A percentile compares a stretch with the other conserved stretches of the same genome.
phyloP scores from a whole-genome alignment of 2,329 filamentous ascomycete genomes.

The Neonectria magnoliae region DNA sequence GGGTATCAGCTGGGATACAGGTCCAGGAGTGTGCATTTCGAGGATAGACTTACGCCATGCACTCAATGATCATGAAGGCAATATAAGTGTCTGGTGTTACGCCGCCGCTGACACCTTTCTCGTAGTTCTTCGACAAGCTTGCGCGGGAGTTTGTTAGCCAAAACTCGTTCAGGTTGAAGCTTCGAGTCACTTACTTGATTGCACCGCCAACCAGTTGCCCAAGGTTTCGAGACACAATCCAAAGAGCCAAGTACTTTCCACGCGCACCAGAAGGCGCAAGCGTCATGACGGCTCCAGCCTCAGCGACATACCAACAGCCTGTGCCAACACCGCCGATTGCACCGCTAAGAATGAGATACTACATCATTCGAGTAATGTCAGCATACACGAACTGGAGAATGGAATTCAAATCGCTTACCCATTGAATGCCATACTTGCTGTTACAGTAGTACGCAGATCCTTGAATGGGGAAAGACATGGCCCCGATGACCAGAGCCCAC shows the following conservation, averaged over 20 bases:
- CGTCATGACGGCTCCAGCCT: constrained; percentile 59
- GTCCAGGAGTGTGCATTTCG: background rate
- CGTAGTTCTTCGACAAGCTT: constrained; percentile 17
- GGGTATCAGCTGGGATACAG: background rate
- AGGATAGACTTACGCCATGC: constrained; percentile 7
- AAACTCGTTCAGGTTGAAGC: background rate
- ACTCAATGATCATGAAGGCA: constrained; percentile 22
- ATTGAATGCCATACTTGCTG: constrained; percentile 59
- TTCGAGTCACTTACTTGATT: constrained; percentile 50
- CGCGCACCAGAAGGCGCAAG: constrained; percentile 57
- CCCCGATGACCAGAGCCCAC: constrained; percentile 20
- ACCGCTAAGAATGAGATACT: constrained; percentile 54
- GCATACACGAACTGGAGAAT: background rate
- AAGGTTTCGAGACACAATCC: constrained; percentile 59
- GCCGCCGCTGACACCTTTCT: constrained; percentile 17
- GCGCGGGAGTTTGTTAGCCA: constrained; percentile 3
- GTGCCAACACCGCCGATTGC: constrained; percentile 52
- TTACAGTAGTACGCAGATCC: constrained; percentile 60
- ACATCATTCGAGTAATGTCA: background rate
- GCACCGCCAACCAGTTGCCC: constrained; percentile 58
- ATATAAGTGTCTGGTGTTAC: constrained; percentile 19
- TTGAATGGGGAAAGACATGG: constrained; percentile 54
- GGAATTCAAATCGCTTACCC: constrained; percentile 46
- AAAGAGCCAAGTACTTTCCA: constrained; percentile 58
- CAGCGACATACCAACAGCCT: constrained; percentile 60